A percentile compares a stretch with the other conserved stretches of the same genome.
Evolutionary conservation across 441 rosid genomes (phyloP).

Genomic region (Dalechampia spathulata): DNA sequence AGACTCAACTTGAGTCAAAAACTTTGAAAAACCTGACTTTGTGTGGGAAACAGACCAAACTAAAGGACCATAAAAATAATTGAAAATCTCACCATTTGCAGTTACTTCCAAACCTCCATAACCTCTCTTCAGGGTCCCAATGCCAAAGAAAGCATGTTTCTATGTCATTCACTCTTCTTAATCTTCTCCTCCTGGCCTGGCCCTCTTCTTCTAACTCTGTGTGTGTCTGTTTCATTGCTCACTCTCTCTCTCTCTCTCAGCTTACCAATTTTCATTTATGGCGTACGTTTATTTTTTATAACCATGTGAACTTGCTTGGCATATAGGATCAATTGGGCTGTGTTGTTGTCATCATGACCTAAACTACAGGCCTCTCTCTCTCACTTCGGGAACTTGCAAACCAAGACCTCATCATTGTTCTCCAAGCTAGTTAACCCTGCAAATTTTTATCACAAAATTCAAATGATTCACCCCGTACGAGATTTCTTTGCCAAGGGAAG

Average conservation of each 20-base stretch:
- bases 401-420: neutral
- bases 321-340: constrained; percentile 12
- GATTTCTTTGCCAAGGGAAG: too few species aligned
- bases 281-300: neutral
- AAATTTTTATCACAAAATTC: too few species aligned
- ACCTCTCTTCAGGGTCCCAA: constrained; percentile 18
- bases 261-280: neutral
- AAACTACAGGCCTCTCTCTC: neutral
- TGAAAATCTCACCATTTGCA: constrained; percentile 11
- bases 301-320: constrained; percentile 20
- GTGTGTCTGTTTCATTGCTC: neutral
- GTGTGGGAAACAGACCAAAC: constrained; percentile 23
- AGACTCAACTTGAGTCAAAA: constrained; percentile 12
- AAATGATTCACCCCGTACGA: too few species aligned
- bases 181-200: neutral
- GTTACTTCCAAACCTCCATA: constrained; percentile 9
- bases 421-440: neutral
- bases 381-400: constrained; percentile 18
- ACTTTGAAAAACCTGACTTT: constrained; percentile 20
- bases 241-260: neutral
- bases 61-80: constrained; percentile 12
- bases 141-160: constrained; percentile 11
- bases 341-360: constrained; percentile 23
- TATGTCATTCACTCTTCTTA: neutral
- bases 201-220: neutral